Percentiles rank a stretch among this genome's conserved stretches.
phyloP scores from a whole-genome alignment of 768 basidiomycete species.

The Phallus indusiatus region DNA sequence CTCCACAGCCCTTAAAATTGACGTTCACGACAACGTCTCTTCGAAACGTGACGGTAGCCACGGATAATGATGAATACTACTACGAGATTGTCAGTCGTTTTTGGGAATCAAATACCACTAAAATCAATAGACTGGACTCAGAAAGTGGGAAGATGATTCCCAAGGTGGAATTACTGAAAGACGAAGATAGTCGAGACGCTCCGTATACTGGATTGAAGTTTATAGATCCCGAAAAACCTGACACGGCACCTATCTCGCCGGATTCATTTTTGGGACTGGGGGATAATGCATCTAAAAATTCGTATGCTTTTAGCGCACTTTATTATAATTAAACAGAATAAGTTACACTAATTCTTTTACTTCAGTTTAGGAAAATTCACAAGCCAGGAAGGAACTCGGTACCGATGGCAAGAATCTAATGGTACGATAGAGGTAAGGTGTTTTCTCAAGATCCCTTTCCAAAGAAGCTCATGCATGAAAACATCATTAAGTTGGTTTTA shows the following conservation, averaged over 20 bases:
- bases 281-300: conserved; percentile 11
- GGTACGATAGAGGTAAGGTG: conserved; percentile 4
- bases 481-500: conserved; percentile 19
- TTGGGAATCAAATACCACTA: conserved; percentile 28
- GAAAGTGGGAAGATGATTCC: conserved; percentile 21
- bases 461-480: background rate
- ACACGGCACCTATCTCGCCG: conserved; percentile 19
- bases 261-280: conserved; percentile 24
- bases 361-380: conserved; percentile 13
- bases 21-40: conserved; percentile 29
- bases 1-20: conserved; percentile 22
- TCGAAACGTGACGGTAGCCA: conserved; percentile 30
- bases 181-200: conserved; percentile 15
- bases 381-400: conserved; percentile 21
- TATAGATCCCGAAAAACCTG: conserved; percentile 15
- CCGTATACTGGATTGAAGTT: conserved; percentile 1
- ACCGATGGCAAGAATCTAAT: conserved; percentile 18
- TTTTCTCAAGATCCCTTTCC: background rate
- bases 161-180: conserved; percentile 24
- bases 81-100: conserved; percentile 32
- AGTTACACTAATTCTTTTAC: background rate
- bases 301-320: conserved; percentile 9
- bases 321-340: conserved; percentile 6
- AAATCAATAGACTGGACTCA: conserved; percentile 24
- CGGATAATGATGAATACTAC: conserved; percentile 27